Percentiles rank a stretch among this genome's conserved stretches.
These are phyloP conservation scores for Helichrysum umbraculigerum DNA, from an alignment of 129 eudicot genomes.

Conservation along the genomic window DNA sequence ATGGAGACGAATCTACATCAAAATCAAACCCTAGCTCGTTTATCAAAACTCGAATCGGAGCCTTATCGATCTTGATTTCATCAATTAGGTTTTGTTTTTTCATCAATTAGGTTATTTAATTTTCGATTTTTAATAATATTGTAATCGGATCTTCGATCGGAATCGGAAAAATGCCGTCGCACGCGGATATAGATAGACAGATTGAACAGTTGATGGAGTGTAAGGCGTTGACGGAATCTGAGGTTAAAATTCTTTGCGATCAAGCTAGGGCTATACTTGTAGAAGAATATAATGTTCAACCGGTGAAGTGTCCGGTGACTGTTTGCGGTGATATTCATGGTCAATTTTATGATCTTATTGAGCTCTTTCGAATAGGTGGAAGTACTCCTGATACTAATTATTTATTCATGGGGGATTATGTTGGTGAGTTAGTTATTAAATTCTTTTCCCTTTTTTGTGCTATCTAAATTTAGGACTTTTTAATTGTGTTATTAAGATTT, in stretches of 20 bases:
- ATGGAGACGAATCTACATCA: slow-evolving; percentile 10
- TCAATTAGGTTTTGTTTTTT: slow-evolving; percentile 1
- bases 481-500: not conserved
- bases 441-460: not conserved
- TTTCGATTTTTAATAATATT: not conserved
- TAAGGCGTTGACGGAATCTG: slow-evolving; percentile 77
- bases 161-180: slow-evolving; percentile 54
- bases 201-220: slow-evolving; percentile 91
- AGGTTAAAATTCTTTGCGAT: slow-evolving; percentile 76
- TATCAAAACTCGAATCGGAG: not conserved
- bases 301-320: slow-evolving; percentile 88
- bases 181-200: slow-evolving; percentile 74
- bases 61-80: not conserved
- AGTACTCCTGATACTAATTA: slow-evolving; percentile 84
- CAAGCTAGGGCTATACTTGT: slow-evolving; percentile 83
- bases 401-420: slow-evolving; percentile 95
- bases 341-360: slow-evolving; percentile 76
- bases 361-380: slow-evolving; percentile 81
- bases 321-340: slow-evolving; percentile 90
- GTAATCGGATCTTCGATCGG: slow-evolving; percentile 1
- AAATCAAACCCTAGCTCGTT: slow-evolving; percentile 9
- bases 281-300: slow-evolving; percentile 93
- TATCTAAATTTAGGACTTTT: slow-evolving; percentile 14
- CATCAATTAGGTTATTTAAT: not conserved
- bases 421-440: slow-evolving; percentile 47